These are phyloP conservation scores for Suillus paluster DNA, from an alignment of 768 basidiomycete species.

Conservation along the genomic window DNA sequence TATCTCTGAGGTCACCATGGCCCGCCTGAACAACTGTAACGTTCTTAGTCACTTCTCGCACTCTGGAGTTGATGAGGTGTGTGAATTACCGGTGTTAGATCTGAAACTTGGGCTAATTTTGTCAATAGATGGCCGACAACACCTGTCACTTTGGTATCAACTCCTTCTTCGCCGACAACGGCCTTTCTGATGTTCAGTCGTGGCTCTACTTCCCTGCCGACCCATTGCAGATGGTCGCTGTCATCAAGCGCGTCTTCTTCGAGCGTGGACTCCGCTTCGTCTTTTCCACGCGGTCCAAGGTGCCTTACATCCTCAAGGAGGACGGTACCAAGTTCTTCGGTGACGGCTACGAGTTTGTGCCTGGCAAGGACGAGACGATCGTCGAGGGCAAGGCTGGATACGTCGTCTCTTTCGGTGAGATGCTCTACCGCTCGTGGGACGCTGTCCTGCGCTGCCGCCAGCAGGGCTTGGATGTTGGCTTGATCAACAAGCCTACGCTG, in stretches of 20 bases:
- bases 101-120: not conserved
- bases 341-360: slow-evolving; percentile 75
- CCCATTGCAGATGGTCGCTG: slow-evolving; percentile 75
- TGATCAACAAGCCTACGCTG: slow-evolving; percentile 86
- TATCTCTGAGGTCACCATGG: slow-evolving; percentile 89
- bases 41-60: slow-evolving; percentile 90
- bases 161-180: slow-evolving; percentile 88
- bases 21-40: slow-evolving; percentile 88
- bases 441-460: slow-evolving; percentile 76
- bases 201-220: slow-evolving; percentile 91
- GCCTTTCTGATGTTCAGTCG: slow-evolving; percentile 77
- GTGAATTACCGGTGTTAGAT: slow-evolving; percentile 2
- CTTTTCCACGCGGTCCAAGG: slow-evolving; percentile 89
- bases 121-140: slow-evolving; percentile 56
- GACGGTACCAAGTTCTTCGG: slow-evolving; percentile 73
- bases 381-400: slow-evolving; percentile 79
- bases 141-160: slow-evolving; percentile 77
- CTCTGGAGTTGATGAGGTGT: slow-evolving; percentile 73
- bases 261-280: slow-evolving; percentile 82
- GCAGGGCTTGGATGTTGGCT: slow-evolving; percentile 76
- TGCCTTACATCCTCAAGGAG: slow-evolving; percentile 82
- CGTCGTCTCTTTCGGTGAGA: slow-evolving; percentile 86
- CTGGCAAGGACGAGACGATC: slow-evolving; percentile 86
- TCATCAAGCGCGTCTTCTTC: slow-evolving; percentile 82
- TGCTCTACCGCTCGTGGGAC: slow-evolving; percentile 83